These are phyloP conservation scores for Erythrophleum fordii DNA, from an alignment of 306 rosid genomes.

Conservation along the genomic window DNA sequence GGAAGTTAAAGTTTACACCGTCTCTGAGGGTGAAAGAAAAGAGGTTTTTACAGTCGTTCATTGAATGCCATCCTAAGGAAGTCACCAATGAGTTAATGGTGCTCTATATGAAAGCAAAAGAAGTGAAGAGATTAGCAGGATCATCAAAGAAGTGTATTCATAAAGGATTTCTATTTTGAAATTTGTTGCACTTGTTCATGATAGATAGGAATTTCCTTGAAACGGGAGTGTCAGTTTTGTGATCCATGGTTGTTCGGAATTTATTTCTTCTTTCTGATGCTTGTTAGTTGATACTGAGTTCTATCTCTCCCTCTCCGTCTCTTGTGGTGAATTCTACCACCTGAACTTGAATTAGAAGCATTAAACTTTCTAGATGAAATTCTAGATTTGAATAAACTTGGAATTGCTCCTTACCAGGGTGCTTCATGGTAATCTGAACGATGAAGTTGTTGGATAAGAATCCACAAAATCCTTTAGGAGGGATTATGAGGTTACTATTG, in stretches of 20 bases:
- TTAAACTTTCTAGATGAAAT: background rate
- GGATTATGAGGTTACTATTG: background rate
- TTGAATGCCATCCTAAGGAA: slow-evolving; percentile 54
- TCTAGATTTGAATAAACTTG: background rate
- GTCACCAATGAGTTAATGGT: slow-evolving; percentile 64
- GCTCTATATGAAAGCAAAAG: slow-evolving; percentile 61
- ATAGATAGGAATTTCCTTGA: background rate
- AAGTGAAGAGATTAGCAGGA: slow-evolving; percentile 67
- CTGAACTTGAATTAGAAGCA: background rate
- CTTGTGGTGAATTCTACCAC: background rate
- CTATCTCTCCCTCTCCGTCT: background rate
- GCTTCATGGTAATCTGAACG: background rate
- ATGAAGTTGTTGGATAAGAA: background rate
- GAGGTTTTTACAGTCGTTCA: slow-evolving; percentile 58
- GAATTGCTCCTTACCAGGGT: background rate
- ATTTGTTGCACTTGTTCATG: background rate
- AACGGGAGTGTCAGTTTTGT: slow-evolving; percentile 14
- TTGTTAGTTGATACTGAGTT: background rate
- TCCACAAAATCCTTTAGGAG: background rate
- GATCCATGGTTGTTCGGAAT: slow-evolving; percentile 17
- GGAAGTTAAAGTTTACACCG: slow-evolving; percentile 33
- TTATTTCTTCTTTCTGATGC: background rate
- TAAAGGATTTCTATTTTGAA: slow-evolving; percentile 76
- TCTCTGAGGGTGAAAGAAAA: slow-evolving; percentile 71
- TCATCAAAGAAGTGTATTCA: slow-evolving; percentile 49